Evolutionary conservation across 2,329 filamentous ascomycete species (phyloP), one percentile per base, ranked within the genome.

Genomic region (Phyllosticta citribraziliensis): DNA sequence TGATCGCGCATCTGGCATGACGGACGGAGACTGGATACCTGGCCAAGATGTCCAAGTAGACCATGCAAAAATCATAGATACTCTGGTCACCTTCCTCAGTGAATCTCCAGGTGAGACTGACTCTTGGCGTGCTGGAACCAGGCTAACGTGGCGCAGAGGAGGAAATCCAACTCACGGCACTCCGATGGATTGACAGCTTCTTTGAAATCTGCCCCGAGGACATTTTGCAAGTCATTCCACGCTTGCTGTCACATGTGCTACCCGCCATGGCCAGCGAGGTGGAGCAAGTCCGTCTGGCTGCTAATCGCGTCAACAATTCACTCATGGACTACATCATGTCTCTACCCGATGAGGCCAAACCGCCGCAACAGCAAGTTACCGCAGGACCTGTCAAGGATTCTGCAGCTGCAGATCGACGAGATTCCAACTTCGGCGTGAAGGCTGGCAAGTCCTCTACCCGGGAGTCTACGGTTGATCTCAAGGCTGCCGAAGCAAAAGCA

Each of bases 181-280:
- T 99, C 27, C 85, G 91, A 64, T 99, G 94, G 94, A 91, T 99
- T 65, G 91, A 97, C 66, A 89, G 88, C 63, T 97, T 99, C 72
- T 88, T 99, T 67, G 92, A 97, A 65, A 97, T 99, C 54, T 97
- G 92, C 67, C 93, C 94, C 0, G 94, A 97, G 71, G 94, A 99
- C 69, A 95, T 99, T 3, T 81, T 99, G 52, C 89, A 89, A 3
- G 97, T 97, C 72, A 94, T 96, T 0, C 95, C 95, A 22, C 89
- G 91, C 67, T 87, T 99, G 30, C 78, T 99, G 52, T 91, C 91
- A 1, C 90, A 97, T 69, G 88, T 99, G 61, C 82, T 99, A 27
- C 95, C 94, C 17, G 91, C 92, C 27, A 91, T 99, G 83, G 93
- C 93, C 5, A 96, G 92, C 69, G 89, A 88, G 58, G 88, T 94